Base-by-base conservation (phyloP, 768 basidiomycete genomes). In the Mycena metata region DNA sequence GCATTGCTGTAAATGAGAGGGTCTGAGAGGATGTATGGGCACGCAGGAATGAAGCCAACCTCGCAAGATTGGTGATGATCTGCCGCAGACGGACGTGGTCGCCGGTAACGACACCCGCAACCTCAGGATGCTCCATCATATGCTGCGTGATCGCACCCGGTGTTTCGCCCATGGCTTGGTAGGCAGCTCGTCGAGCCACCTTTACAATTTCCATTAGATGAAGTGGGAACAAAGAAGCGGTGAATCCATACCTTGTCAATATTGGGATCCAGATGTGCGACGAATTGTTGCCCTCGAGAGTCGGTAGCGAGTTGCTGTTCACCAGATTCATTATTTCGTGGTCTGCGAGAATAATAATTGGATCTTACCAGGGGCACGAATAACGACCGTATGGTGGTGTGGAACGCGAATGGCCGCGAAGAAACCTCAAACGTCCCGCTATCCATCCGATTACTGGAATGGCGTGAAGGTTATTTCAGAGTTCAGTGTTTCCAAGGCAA, bases 41-140 rank as follows among this genome's bases (percentile, higher is more conserved):
- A 5, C 64, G 64, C 76, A 56, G 42, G 19, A 24, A 36, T 11
- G 17, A n/a, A n/a, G n/a, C 52, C 16, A 69, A 83, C 93, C 91
- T 93, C 7, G 93, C 90, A 51, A 96, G 88, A 77, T 96, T 96
- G 54, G 91, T 95, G 77, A 91, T 85, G 59, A 94, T 89, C 78
- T 95, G 93, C 72, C 93, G 85, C 57, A 95, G 76, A 16, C 95
- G 87, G 51, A 91, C 90, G 74, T 95, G 94, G 75, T 96, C 94
- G 26, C 95, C 94, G 16, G 92, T 88, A 43, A 96, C 94, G 55
- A 91, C 81, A 0, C 91, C 92, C 64, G 90, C 86, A 19, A 85
- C 84, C 50, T 83, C 81, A 1, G 86, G 85, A 66, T 86, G 74
- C 41, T 85, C 81, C 21, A 66, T 67, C 52, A 90, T 78, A 57